Evolutionary conservation across 176 grass and related monocot genomes (phyloP).

Genomic region (Carex littledalei): DNA sequence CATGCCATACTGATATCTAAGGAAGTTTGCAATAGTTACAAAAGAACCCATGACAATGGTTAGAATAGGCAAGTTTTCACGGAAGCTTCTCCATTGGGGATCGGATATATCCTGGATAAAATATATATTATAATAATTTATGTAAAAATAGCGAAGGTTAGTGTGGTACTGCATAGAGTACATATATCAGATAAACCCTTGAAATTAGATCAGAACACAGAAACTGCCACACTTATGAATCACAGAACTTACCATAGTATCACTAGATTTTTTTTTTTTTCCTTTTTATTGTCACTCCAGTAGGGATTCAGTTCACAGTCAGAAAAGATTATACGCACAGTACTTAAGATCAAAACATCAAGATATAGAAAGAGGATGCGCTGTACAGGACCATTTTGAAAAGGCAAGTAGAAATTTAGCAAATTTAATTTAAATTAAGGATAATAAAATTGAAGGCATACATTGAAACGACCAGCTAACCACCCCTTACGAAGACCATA

Average conservation of each 20-base stretch:
- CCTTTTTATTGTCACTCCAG: neutral
- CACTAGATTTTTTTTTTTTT: neutral
- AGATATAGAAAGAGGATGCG: neutral
- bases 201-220: neutral
- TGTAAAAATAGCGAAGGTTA: neutral
- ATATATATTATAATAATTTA: too few species aligned
- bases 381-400: neutral
- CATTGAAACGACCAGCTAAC: slow-evolving; percentile 49
- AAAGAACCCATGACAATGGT: slow-evolving; percentile 61
- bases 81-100: slow-evolving; percentile 89
- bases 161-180: neutral
- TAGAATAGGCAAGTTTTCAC: slow-evolving; percentile 67
- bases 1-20: slow-evolving; percentile 44
- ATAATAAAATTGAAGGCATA: neutral
- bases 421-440: neutral
- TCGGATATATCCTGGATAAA: slow-evolving; percentile 71
- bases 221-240: neutral
- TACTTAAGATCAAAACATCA: neutral
- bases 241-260: neutral
- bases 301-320: neutral
- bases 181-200: neutral
- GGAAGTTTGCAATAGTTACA: slow-evolving; percentile 36
- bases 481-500: slow-evolving; percentile 48
- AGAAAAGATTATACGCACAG: neutral
- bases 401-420: neutral